A percentile compares a stretch with the other conserved stretches of the same genome.
phyloP scores from a whole-genome alignment of 129 eudicot species.

The Silybum marianum region DNA sequence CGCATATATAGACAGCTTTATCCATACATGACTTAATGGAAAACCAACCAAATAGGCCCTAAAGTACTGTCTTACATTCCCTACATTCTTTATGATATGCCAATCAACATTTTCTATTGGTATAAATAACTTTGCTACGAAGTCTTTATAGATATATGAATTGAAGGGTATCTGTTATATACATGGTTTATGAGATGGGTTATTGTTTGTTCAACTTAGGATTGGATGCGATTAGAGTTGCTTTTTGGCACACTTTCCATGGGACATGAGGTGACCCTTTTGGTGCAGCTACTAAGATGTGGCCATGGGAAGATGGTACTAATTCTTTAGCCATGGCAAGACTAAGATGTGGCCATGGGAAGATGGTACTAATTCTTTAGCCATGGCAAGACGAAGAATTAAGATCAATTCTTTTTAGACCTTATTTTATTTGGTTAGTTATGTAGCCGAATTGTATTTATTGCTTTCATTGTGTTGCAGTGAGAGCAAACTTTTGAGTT shows the following conservation, averaged over 20 bases:
- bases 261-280: slow-evolving; percentile 94
- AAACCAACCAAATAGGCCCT: no score
- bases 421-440: neutral
- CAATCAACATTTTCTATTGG: no score
- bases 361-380: slow-evolving; percentile 91
- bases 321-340: slow-evolving; percentile 76
- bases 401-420: slow-evolving; percentile 25
- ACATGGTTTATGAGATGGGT: no score
- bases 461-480: slow-evolving; percentile 36
- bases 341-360: slow-evolving; percentile 99
- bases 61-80: no score
- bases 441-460: neutral
- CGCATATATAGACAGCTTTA: no score
- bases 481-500: slow-evolving; percentile 99
- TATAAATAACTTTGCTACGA: no score
- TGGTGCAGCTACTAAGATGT: slow-evolving; percentile 86
- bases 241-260: slow-evolving; percentile 99
- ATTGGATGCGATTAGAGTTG: slow-evolving; percentile 96
- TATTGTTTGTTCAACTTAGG: slow-evolving; percentile 43
- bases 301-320: slow-evolving; percentile 99
- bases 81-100: no score
- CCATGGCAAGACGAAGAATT: slow-evolving; percentile 98
- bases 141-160: no score
- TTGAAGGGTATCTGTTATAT: no score
- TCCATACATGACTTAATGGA: no score